Percentiles rank a stretch among this genome's conserved stretches.
phyloP scores from a whole-genome alignment of 495 filamentous ascomycete genomes.

The Penicillium malachiteum region DNA sequence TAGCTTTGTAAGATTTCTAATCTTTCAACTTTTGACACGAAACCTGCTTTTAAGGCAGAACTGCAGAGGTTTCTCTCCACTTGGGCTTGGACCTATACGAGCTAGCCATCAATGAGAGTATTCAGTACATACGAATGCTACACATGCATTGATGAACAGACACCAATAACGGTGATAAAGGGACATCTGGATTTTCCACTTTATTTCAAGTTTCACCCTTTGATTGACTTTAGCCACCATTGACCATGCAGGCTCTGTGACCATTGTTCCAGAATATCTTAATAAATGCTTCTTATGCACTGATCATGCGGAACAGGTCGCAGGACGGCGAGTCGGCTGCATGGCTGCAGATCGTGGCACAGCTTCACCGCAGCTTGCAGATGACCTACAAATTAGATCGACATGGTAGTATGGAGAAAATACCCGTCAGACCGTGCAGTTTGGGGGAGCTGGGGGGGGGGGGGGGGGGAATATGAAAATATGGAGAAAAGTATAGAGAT shows the following conservation, averaged over 20 bases:
- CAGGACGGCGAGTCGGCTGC: constrained; percentile 13
- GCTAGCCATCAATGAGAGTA: too few species aligned
- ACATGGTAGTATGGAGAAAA: neutral
- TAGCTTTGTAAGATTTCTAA: neutral
- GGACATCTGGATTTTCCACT: too few species aligned
- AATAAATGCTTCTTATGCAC: neutral
- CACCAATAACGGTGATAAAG: too few species aligned
- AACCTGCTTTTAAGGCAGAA: neutral
- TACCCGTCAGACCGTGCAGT: constrained; percentile 18
- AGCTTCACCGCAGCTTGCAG: constrained; percentile 24
- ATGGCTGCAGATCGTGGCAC: constrained; percentile 25
- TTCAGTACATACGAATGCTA: too few species aligned
- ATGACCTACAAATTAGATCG: constrained; percentile 31
- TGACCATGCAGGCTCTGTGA: neutral
- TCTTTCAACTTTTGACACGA: neutral
- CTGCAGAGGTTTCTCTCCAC: too few species aligned
- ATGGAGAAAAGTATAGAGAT: neutral
- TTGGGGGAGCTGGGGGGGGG: neutral
- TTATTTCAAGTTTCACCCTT: neutral
- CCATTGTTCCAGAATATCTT: constrained; percentile 1
- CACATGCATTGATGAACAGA: too few species aligned
- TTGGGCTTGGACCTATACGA: neutral
- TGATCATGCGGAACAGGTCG: constrained; percentile 1
- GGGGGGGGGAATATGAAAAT: neutral
- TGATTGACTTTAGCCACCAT: neutral